Conservation (phyloP, 2,329 filamentous ascomycete species). For the Coniochaeta pulveracea region DNA sequence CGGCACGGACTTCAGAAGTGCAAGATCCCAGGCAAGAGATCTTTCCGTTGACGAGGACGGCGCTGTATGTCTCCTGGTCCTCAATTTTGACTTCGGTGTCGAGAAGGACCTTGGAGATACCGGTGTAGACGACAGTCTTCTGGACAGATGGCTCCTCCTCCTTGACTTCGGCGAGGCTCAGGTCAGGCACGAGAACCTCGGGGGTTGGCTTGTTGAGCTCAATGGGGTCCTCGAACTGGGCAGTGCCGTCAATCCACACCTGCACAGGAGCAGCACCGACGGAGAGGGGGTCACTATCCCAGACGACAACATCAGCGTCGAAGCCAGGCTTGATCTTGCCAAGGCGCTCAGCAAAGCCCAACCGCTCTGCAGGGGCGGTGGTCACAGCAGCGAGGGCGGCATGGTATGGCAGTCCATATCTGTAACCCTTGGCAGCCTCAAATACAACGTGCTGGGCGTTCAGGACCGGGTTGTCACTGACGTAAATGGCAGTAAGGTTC, state of each 20-base stretch:
- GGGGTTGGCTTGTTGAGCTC: slow-evolving; percentile 38
- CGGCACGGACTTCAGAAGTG: slow-evolving; percentile 18
- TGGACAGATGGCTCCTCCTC: slow-evolving; percentile 28
- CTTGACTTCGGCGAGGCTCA: slow-evolving; percentile 25
- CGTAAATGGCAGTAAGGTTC: slow-evolving; percentile 54
- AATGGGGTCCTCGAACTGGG: slow-evolving; percentile 43
- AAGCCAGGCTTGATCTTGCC: slow-evolving; percentile 52
- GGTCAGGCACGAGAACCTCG: slow-evolving; percentile 25
- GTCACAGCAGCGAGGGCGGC: slow-evolving; percentile 47
- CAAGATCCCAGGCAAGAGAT: slow-evolving; percentile 48
- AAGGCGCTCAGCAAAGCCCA: slow-evolving; percentile 44
- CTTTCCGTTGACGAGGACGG: slow-evolving; percentile 39
- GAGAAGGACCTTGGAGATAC: slow-evolving; percentile 40
- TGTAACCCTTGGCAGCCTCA: slow-evolving; percentile 48
- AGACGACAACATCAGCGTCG: slow-evolving; percentile 50
- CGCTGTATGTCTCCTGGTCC: slow-evolving; percentile 24
- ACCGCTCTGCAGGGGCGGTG: slow-evolving; percentile 43
- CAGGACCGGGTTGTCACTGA: slow-evolving; percentile 60
- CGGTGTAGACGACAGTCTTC: slow-evolving; percentile 38
- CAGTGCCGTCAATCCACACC: slow-evolving; percentile 51
- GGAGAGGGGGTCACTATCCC: slow-evolving; percentile 51
- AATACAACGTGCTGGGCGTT: slow-evolving; percentile 61
- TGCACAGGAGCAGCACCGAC: slow-evolving; percentile 48
- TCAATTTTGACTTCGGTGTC: slow-evolving; percentile 23
- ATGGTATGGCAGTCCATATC: slow-evolving; percentile 50